phyloP scores from a whole-genome alignment of 2,329 filamentous ascomycete genomes.

The Sporothrix mexicana region DNA sequence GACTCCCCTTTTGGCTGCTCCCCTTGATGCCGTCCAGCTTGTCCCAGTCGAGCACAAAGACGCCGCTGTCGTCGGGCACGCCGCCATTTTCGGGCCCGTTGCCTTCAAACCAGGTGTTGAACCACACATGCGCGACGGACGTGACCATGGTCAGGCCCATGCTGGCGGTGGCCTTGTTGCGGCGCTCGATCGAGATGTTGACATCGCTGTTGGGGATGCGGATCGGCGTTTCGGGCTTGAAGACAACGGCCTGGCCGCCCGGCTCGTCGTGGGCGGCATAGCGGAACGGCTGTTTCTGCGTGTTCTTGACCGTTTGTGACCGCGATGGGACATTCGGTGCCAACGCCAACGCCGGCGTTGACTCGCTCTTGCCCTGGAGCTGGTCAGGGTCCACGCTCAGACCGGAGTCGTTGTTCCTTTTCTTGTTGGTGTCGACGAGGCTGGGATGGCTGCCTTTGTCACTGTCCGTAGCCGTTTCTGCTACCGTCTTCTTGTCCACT shows the following conservation, averaged over 20 bases:
- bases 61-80: slow-evolving; percentile 68
- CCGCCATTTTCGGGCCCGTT: slow-evolving; percentile 72
- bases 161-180: slow-evolving; percentile 76
- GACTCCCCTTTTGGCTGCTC: slow-evolving; percentile 77
- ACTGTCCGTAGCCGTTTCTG: background rate
- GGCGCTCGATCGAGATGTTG: slow-evolving; percentile 86
- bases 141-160: slow-evolving; percentile 91
- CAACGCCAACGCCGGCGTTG: slow-evolving; percentile 21
- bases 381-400: background rate
- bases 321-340: too few relatives aligned
- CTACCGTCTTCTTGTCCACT: too few relatives aligned
- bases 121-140: slow-evolving; percentile 93
- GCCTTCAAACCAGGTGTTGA: slow-evolving; percentile 93
- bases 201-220: slow-evolving; percentile 81
- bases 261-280: slow-evolving; percentile 48
- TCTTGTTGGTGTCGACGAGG: background rate
- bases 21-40: slow-evolving; percentile 95
- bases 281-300: background rate
- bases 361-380: slow-evolving; percentile 23
- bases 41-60: slow-evolving; percentile 65
- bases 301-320: background rate
- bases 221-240: slow-evolving; percentile 72
- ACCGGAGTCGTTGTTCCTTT: background rate
- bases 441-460: background rate
- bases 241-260: slow-evolving; percentile 75